Conservation (phyloP, 176 grass and related monocot species). For the Triticum monococcum region DNA sequence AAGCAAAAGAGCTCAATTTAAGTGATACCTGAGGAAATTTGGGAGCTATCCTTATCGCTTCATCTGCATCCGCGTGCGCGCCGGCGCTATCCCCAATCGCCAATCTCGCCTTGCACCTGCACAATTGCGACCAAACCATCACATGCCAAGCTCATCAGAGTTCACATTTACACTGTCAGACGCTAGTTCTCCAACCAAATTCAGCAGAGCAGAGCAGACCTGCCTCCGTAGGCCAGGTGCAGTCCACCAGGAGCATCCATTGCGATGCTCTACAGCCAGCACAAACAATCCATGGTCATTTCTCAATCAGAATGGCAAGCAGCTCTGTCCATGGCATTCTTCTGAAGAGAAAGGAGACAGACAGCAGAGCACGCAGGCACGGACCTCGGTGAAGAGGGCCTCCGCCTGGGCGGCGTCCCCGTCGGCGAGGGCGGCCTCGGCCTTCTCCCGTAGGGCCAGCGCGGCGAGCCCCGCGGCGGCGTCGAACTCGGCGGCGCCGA, state of each 20-base stretch:
- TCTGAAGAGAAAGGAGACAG: no score
- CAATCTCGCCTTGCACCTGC: slow-evolving; percentile 78
- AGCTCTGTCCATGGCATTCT: background rate
- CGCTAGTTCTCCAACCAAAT: background rate
- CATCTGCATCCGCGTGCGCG: slow-evolving; percentile 59
- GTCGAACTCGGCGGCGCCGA: slow-evolving; percentile 54
- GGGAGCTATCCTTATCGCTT: slow-evolving; percentile 59
- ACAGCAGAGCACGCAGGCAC: background rate
- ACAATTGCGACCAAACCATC: slow-evolving; percentile 18
- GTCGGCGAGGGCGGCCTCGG: slow-evolving; percentile 49
- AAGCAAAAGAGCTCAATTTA: background rate
- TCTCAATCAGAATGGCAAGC: background rate
- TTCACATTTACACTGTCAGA: background rate
- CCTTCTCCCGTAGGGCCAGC: slow-evolving; percentile 52
- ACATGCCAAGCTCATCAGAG: background rate
- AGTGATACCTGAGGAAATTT: slow-evolving; percentile 49
- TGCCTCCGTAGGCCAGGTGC: slow-evolving; percentile 68
- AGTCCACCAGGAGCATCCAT: slow-evolving; percentile 55
- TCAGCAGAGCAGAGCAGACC: slow-evolving; percentile 33
- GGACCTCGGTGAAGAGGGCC: slow-evolving; percentile 71
- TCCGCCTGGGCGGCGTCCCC: slow-evolving; percentile 60
- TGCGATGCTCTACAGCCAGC: slow-evolving; percentile 39
- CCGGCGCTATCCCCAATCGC: slow-evolving; percentile 40
- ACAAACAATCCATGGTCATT: background rate
- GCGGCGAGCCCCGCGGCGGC: slow-evolving; percentile 49